Evolutionary conservation across 106 monocot genomes (phyloP), one percentile per base, ranked within the genome.

Genomic region (Acorus gramineus): DNA sequence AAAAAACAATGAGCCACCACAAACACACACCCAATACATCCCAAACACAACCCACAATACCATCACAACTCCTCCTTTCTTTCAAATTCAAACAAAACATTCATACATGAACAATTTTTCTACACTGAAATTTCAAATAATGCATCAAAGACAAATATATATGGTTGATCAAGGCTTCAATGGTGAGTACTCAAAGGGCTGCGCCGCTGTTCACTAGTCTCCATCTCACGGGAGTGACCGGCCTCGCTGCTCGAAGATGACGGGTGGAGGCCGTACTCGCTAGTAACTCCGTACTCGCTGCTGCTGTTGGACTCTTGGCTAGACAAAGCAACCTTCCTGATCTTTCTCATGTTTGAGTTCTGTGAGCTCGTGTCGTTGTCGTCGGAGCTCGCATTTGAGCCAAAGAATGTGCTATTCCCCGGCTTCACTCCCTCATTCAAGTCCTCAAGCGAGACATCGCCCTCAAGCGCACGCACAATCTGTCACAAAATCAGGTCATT

Each of bases 291-390:
- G 49, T 59, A 48, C 14, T 69, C 60, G 43, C 59, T 52, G 7
- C 80, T 77, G 3, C 65, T 53, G 61, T 69, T 28, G 28, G 28
- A 73, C 4, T 63, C 69, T 42, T 63, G 49, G 14, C 57, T 74
- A 14, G 47, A 63, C 2, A 85, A 43, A 10, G 77, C 81, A 77
- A 81, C 78, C 53, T 80, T 85, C 48, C 77, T 73, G 64, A 85
- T 81, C 70, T 65, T 81, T 28, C 65, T 71, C 80, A 85, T 85
- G 64, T 85, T 81, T 56, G 80, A 74, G 48, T 78, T 78, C 65
- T 85, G 81, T 42, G 67, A 77, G 12, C 72, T 57, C 2, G 84
- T 69, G 47, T 74, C 80, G 43, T 81, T 71, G 0, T 28, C 28
- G 1, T 79, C 66, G 2, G 66, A 71, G 44, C 71, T 66, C 43